A percentile compares a stretch with the other conserved stretches of the same genome.
phyloP scores from a whole-genome alignment of 306 rosid genomes.

The Rosa multiflora region DNA sequence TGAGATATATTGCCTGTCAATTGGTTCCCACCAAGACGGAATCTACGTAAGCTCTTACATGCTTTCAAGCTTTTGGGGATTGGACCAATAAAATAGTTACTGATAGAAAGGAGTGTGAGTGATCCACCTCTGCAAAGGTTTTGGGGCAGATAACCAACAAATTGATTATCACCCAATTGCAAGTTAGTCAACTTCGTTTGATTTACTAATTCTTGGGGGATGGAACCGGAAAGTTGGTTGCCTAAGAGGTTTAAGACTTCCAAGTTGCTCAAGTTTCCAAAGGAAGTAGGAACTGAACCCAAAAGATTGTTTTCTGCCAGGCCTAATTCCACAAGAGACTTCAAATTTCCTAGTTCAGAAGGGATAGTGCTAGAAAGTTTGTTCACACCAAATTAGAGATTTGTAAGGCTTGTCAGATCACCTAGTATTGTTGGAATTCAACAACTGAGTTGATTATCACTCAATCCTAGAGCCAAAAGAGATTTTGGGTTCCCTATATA shows the following conservation, averaged over 20 bases:
- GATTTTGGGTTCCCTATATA: not conserved
- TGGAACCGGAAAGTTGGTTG: not conserved
- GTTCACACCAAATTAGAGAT: not conserved
- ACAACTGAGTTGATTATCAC: not conserved
- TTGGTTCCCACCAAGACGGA: conserved; percentile 30
- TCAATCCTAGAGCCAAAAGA: not conserved
- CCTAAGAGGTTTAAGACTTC: not conserved
- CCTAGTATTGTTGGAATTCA: not conserved
- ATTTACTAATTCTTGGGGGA: not conserved
- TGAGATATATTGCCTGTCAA: conserved; percentile 33
- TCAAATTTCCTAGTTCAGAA: not conserved
- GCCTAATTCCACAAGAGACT: not conserved
- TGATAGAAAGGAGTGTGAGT: conserved; percentile 18
- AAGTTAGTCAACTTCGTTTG: not conserved
- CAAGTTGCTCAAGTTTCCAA: not conserved
- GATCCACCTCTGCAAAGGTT: not conserved
- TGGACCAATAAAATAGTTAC: conserved; percentile 31
- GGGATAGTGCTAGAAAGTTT: conserved; percentile 11
- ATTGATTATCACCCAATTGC: conserved; percentile 29
- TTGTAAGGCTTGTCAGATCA: not conserved
- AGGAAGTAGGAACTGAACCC: not conserved
- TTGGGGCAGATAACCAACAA: conserved; percentile 25
- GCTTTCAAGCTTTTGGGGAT: conserved; percentile 34
- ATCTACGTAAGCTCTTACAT: not conserved
- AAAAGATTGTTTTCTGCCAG: not conserved